Base-by-base conservation (phyloP, 1,284 basidiomycete genomes). In the Pseudozyma flocculosa region DNA sequence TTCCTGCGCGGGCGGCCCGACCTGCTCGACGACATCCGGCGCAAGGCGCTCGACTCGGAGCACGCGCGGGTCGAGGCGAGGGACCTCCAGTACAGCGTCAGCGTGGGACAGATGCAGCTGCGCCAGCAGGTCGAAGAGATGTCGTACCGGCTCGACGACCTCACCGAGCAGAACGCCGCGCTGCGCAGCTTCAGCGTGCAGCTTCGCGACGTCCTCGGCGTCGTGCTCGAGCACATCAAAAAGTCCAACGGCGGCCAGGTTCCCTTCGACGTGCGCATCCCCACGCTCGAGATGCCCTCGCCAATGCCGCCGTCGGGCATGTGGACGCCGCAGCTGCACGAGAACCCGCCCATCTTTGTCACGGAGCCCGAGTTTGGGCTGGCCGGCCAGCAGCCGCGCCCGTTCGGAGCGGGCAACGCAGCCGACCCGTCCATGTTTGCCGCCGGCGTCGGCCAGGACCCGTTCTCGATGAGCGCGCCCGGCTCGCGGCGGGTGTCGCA, bases 1-100 rank as follows among this genome's bases (percentile, higher is more conserved):
- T 92, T 92, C 79, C 81, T 89, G 30, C 85, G 87, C 32, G 88
- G 85, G 1, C 83, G 88, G n/a, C 85, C 86, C 18, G 89, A 91
- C 75, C 80, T 91, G 45, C 82, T 91, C 10, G 88, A 91, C 66
- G 87, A 88, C 72, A 92, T 91, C 76, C 89, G 89, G 76, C 84
- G 89, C 54, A 90, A 90, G 78, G 87, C 88, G 1, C 80, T 73
- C 18, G 71, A 73, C 30, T 69, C 67, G 24, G 69, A 71, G 36
- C 69, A 71, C 39, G 69, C 66, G 2, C 55, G 69, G 4, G 66
- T 69, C 18, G 69, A 71, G 36, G 69, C 69, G 8, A 50, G 69
- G 3, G 69, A 71, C 36, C 48, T 71, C 45, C 69, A 69, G 46
- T 71, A 69, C 54, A 71, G 67, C 50, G 63, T 71, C 48, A 63